A percentile compares a stretch with the other conserved stretches of the same genome.
Conservation (phyloP, 1,139 yeast genomes). For the Kodamaea arcana region DNA sequence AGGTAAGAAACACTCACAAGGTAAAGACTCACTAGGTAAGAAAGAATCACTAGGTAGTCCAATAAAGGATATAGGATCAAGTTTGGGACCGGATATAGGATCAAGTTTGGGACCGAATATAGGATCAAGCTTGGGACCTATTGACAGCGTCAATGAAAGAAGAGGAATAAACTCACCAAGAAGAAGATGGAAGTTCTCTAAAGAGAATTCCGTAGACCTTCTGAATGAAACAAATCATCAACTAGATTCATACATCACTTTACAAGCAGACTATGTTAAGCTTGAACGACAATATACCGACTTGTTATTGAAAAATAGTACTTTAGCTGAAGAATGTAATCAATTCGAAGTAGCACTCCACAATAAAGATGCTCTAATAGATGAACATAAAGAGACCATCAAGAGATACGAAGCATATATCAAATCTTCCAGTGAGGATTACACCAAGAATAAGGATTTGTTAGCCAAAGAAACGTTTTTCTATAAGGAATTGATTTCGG, state of each 20-base stretch:
- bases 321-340: conserved; percentile 17
- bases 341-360: conserved; percentile 22
- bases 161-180: no score
- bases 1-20: not conserved
- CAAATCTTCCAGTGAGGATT: conserved; percentile 19
- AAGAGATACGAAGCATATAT: conserved; percentile 19
- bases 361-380: conserved; percentile 15
- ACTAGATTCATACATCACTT: not conserved
- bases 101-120: no score
- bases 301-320: conserved; percentile 19
- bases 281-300: conserved; percentile 29
- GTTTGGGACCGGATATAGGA: no score
- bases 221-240: not conserved
- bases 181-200: not conserved
- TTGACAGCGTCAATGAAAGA: no score
- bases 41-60: not conserved
- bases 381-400: conserved; percentile 18
- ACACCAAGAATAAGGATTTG: conserved; percentile 23
- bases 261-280: conserved; percentile 9
- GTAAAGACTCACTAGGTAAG: not conserved
- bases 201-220: not conserved
- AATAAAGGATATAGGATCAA: no score
- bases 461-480: conserved; percentile 27
- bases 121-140: no score
- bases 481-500: conserved; percentile 32